Percentiles rank a stretch among this genome's conserved stretches.
These are phyloP conservation scores for Apiospora phragmitis DNA, from an alignment of 2,329 filamentous ascomycete species.

Conservation along the genomic window DNA sequence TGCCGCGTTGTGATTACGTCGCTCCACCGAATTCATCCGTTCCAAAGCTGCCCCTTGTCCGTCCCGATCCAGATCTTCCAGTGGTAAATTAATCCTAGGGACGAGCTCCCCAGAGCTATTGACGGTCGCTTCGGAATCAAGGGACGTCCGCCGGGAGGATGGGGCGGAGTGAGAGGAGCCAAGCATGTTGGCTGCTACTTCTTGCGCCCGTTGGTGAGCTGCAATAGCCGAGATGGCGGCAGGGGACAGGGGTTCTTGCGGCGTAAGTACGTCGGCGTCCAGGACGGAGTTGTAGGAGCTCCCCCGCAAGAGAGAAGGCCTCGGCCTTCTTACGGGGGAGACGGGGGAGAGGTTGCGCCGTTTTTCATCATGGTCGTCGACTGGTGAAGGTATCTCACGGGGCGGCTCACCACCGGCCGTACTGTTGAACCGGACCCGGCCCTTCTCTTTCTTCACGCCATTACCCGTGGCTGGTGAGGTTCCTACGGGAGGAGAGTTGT, in stretches of 20 bases:
- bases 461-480: background rate
- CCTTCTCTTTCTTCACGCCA: slow-evolving; percentile 42
- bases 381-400: slow-evolving; percentile 18
- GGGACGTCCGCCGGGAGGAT: slow-evolving; percentile 34
- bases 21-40: slow-evolving; percentile 22
- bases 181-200: slow-evolving; percentile 41
- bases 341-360: slow-evolving; percentile 14
- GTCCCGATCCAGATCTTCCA: slow-evolving; percentile 9
- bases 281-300: slow-evolving; percentile 41
- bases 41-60: slow-evolving; percentile 16
- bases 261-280: slow-evolving; percentile 6
- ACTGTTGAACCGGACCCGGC: slow-evolving; percentile 50
- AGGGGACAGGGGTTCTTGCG: background rate
- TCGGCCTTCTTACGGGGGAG: slow-evolving; percentile 27
- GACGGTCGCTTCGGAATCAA: slow-evolving; percentile 35
- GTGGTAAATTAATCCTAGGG: background rate
- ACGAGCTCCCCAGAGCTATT: slow-evolving; percentile 14
- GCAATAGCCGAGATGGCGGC: slow-evolving; percentile 37
- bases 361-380: slow-evolving; percentile 15
- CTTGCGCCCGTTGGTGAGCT: slow-evolving; percentile 43
- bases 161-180: slow-evolving; percentile 37
- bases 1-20: slow-evolving; percentile 34
- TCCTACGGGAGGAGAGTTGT: background rate
- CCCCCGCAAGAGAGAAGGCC: slow-evolving; percentile 44
- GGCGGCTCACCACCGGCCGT: slow-evolving; percentile 37